Percentiles rank a stretch among this genome's conserved stretches.
Conservation (phyloP, 176 grass and related monocot species). For the Calamus simplicifolius region DNA sequence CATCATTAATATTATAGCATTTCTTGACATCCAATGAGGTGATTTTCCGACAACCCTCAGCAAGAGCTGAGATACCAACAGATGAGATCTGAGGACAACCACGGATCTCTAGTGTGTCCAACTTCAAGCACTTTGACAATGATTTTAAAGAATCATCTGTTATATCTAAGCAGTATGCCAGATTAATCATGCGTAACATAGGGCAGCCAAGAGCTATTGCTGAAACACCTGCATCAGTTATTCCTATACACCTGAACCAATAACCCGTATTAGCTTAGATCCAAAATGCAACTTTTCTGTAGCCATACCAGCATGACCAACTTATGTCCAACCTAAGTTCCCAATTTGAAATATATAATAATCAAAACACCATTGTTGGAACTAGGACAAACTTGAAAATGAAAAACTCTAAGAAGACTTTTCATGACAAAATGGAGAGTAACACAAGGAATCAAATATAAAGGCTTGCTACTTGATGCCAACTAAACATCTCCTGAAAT, state of each 20-base stretch:
- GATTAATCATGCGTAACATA: slow-evolving; percentile 50
- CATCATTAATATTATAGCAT: slow-evolving; percentile 58
- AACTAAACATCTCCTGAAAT: too few relatives aligned
- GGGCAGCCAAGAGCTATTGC: slow-evolving; percentile 52
- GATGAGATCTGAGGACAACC: slow-evolving; percentile 49
- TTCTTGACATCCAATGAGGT: slow-evolving; percentile 78
- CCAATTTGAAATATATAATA: too few relatives aligned
- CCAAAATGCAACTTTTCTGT: neutral
- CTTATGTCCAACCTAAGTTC: too few relatives aligned
- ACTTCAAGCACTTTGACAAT: slow-evolving; percentile 53
- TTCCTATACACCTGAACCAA: slow-evolving; percentile 45
- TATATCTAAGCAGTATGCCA: slow-evolving; percentile 74
- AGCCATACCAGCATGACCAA: too few relatives aligned
- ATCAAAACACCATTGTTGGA: too few relatives aligned
- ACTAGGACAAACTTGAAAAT: neutral
- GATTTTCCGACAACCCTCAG: slow-evolving; percentile 49
- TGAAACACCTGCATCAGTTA: slow-evolving; percentile 57
- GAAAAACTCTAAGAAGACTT: neutral
- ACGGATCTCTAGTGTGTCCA: slow-evolving; percentile 67
- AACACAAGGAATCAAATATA: too few relatives aligned
- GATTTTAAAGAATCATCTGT: slow-evolving; percentile 48
- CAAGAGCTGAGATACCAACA: slow-evolving; percentile 41
- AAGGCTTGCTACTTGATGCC: too few relatives aligned
- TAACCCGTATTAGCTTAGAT: slow-evolving; percentile 13
- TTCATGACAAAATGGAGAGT: neutral